phyloP scores from a whole-genome alignment of 2,329 filamentous ascomycete genomes.

The Neonectria hederae region DNA sequence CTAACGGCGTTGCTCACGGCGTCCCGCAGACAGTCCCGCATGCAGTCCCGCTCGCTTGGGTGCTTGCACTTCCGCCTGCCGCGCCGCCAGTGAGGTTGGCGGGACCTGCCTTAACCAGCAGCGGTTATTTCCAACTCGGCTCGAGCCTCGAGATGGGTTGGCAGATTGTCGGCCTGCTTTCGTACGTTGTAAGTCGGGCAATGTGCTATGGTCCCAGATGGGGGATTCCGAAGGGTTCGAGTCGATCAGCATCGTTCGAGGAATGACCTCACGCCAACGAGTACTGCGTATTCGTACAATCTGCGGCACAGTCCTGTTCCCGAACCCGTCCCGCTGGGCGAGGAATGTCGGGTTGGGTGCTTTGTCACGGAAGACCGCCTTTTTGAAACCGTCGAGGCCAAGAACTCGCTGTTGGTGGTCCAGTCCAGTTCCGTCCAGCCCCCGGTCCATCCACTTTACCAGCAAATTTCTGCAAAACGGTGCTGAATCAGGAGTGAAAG shows the following conservation, averaged over 20 bases:
- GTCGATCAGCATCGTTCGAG: slow-evolving; percentile 25
- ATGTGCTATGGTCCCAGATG: not conserved
- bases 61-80: slow-evolving; percentile 18
- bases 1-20: not conserved
- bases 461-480: not conserved
- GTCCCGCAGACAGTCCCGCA: not conserved
- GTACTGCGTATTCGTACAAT: not conserved
- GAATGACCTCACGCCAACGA: slow-evolving; percentile 29
- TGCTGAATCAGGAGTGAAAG: not conserved
- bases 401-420: not conserved
- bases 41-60: slow-evolving; percentile 6
- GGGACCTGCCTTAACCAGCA: slow-evolving; percentile 18
- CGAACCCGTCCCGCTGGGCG: slow-evolving; percentile 3
- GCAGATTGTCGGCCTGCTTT: not conserved
- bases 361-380: slow-evolving; percentile 4
- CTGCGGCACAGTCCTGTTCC: slow-evolving; percentile 13
- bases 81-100: not conserved
- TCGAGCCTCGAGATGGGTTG: slow-evolving; percentile 2
- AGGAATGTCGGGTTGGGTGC: not conserved
- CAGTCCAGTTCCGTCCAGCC: no score
- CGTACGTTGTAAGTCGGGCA: not conserved
- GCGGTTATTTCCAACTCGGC: not conserved
- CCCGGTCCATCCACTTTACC: not conserved
- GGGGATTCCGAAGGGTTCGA: slow-evolving; percentile 5
- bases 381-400: not conserved